Percentiles rank a stretch among this genome's conserved stretches.
Evolutionary conservation across 2,329 filamentous ascomycete genomes (phyloP).

Genomic region (Eutypa lata): DNA sequence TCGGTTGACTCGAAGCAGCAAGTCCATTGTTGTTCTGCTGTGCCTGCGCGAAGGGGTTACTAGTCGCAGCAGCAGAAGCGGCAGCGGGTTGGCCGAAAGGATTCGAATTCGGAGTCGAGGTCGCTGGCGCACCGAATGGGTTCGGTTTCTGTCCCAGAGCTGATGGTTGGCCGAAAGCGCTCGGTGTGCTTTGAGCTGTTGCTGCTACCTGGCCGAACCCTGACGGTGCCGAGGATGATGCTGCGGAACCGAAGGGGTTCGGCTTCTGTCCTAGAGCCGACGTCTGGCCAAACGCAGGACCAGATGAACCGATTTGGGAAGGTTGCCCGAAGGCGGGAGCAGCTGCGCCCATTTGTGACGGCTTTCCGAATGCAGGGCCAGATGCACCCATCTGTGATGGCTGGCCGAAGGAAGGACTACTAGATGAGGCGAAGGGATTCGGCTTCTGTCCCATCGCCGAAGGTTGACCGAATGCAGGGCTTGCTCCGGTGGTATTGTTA

Average conservation of each 20-base stretch:
- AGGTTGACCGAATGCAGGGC: slow-evolving; percentile 31
- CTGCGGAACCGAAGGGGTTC: slow-evolving; percentile 11
- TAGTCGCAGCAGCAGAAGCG: slow-evolving; percentile 16
- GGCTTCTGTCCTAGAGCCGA: slow-evolving; percentile 30
- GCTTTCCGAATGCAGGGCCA: slow-evolving; percentile 36
- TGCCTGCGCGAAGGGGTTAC: slow-evolving; percentile 31
- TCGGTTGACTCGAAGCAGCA: no score
- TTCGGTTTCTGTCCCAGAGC: slow-evolving; percentile 27
- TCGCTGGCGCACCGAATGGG: slow-evolving; percentile 18
- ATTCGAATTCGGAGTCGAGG: slow-evolving; percentile 22
- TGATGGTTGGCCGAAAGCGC: slow-evolving; percentile 35
- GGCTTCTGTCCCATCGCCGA: slow-evolving; percentile 26
- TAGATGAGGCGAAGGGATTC: slow-evolving; percentile 14
- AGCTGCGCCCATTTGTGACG: slow-evolving; percentile 28
- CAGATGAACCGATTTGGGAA: slow-evolving; percentile 23
- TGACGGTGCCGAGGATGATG: slow-evolving; percentile 17
- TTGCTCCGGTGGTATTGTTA: not conserved
- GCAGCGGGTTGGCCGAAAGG: slow-evolving; percentile 24
- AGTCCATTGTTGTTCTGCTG: slow-evolving; percentile 13
- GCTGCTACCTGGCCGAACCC: slow-evolving; percentile 27
- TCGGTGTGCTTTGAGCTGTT: slow-evolving; percentile 11
- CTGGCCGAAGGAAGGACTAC: slow-evolving; percentile 21
- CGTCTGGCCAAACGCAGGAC: slow-evolving; percentile 35
- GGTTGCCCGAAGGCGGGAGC: slow-evolving; percentile 29
- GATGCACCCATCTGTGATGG: slow-evolving; percentile 12